A percentile compares a stretch with the other conserved stretches of the same genome.
Conservation (phyloP, 345 rosid genomes). For the Camelina hispida region DNA sequence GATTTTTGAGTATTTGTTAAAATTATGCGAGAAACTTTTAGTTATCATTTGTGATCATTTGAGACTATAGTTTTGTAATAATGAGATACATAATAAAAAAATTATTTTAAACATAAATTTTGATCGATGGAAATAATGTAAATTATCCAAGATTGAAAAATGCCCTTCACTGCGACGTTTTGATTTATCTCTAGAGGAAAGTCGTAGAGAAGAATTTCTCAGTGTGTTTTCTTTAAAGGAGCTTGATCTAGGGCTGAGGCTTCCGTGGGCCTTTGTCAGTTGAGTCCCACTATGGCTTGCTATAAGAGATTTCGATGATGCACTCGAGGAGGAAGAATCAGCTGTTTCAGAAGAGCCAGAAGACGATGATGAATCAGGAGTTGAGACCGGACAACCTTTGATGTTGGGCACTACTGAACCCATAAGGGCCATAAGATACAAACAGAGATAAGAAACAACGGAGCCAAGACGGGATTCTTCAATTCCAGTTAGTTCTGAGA, state of each 20-base stretch:
- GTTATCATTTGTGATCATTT: too few species aligned
- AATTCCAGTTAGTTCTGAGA: constrained; percentile 94
- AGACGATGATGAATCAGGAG: constrained; percentile 33
- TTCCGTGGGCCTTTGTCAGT: constrained; percentile 61
- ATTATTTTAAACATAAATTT: too few species aligned
- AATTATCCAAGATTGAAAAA: constrained; percentile 55
- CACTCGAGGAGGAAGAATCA: constrained; percentile 34
- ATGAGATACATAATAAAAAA: too few species aligned
- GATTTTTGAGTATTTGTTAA: too few species aligned
- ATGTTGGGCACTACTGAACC: constrained; percentile 57
- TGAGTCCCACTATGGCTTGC: constrained; percentile 56
- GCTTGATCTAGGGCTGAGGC: constrained; percentile 82
- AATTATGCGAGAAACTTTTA: too few species aligned
- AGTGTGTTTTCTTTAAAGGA: constrained; percentile 74
- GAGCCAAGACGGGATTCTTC: constrained; percentile 83
- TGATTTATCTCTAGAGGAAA: constrained; percentile 65
- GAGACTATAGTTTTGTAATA: too few species aligned
- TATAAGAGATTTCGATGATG: constrained; percentile 55
- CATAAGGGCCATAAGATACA: constrained; percentile 55
- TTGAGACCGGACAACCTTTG: constrained; percentile 36
- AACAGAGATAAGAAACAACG: constrained; percentile 80
- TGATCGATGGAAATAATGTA: constrained; percentile 35
- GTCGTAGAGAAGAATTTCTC: constrained; percentile 59
- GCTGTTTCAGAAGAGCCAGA: constrained; percentile 23
- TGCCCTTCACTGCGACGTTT: constrained; percentile 66